phyloP scores from a whole-genome alignment of 2,329 filamentous ascomycete species.

The Dactylellina sp. region DNA sequence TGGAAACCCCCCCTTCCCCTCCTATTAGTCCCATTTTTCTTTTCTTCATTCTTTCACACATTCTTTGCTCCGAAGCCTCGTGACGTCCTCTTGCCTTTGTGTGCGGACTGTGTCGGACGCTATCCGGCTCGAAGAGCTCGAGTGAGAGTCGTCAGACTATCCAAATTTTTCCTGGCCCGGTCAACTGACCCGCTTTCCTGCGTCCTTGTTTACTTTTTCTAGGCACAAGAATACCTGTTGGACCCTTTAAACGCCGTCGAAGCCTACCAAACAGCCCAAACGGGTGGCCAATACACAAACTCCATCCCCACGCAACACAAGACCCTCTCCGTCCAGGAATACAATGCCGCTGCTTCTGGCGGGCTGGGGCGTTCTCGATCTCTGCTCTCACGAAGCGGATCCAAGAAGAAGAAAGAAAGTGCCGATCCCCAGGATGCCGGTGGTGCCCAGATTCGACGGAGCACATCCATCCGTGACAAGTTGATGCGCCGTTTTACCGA shows the following conservation, averaged over 20 bases:
- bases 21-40: neutral
- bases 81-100: constrained; percentile 17
- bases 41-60: constrained; percentile 8
- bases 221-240: constrained; percentile 55
- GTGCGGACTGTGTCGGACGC: constrained; percentile 40
- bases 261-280: constrained; percentile 55
- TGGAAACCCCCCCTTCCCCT: constrained; percentile 13
- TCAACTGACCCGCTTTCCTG: constrained; percentile 39
- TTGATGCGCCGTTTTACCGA: constrained; percentile 56
- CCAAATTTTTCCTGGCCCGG: constrained; percentile 6
- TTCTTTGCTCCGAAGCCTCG: neutral
- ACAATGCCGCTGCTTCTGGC: constrained; percentile 6
- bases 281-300: constrained; percentile 56
- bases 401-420: constrained; percentile 16
- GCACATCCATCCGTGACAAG: constrained; percentile 47
- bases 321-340: constrained; percentile 36
- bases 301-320: constrained; percentile 55
- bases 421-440: constrained; percentile 19
- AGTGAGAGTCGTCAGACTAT: constrained; percentile 12
- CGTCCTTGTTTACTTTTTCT: constrained; percentile 35
- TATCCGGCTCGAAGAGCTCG: constrained; percentile 45
- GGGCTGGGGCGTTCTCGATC: constrained; percentile 34
- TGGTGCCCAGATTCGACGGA: constrained; percentile 19
- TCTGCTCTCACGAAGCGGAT: constrained; percentile 33
- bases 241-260: constrained; percentile 57